phyloP scores from a whole-genome alignment of 169 alveolate species.

The Plasmodium blacklocki region DNA sequence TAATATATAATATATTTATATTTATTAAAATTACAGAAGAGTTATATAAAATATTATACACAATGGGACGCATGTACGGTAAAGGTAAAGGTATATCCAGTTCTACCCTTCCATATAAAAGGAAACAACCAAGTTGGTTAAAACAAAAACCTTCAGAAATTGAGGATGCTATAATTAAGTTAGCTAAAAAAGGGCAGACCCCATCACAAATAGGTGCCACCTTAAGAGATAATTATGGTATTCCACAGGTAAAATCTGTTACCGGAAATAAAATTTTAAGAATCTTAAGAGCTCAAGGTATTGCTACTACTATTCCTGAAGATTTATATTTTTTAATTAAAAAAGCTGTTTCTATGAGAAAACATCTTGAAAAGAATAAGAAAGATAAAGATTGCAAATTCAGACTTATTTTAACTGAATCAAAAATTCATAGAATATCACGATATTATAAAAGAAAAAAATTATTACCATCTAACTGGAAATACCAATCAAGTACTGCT shows the following conservation, averaged over 20 bases:
- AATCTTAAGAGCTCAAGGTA: slow-evolving; percentile 96
- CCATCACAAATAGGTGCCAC: slow-evolving; percentile 99
- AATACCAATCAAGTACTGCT: slow-evolving; percentile 93
- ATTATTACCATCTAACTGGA: slow-evolving; percentile 98
- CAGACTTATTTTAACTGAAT: slow-evolving; percentile 97
- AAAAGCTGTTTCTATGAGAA: slow-evolving; percentile 98
- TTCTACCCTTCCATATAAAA: slow-evolving; percentile 97
- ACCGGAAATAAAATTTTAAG: slow-evolving; percentile 98
- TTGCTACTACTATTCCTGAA: slow-evolving; percentile 99
- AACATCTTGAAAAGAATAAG: slow-evolving; percentile 97
- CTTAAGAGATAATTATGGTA: slow-evolving; percentile 97
- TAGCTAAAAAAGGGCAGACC: slow-evolving; percentile 98
- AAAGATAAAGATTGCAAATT: slow-evolving; percentile 98
- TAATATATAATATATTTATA: not conserved
- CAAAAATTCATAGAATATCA: slow-evolving; percentile 98
- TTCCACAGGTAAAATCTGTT: slow-evolving; percentile 97
- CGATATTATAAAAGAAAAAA: slow-evolving; percentile 97
- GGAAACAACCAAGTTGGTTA: slow-evolving; percentile 98
- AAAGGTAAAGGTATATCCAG: slow-evolving; percentile 93
- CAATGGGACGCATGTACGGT: slow-evolving; percentile 95
- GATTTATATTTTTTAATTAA: slow-evolving; percentile 98
- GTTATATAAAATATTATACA: not conserved
- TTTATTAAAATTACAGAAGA: slow-evolving; percentile 6
- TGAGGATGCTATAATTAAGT: slow-evolving; percentile 94
- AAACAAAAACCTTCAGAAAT: slow-evolving; percentile 95